These are phyloP conservation scores for Galeopsis tetrahit DNA, from an alignment of 257 asterid genomes.

Conservation along the genomic window DNA sequence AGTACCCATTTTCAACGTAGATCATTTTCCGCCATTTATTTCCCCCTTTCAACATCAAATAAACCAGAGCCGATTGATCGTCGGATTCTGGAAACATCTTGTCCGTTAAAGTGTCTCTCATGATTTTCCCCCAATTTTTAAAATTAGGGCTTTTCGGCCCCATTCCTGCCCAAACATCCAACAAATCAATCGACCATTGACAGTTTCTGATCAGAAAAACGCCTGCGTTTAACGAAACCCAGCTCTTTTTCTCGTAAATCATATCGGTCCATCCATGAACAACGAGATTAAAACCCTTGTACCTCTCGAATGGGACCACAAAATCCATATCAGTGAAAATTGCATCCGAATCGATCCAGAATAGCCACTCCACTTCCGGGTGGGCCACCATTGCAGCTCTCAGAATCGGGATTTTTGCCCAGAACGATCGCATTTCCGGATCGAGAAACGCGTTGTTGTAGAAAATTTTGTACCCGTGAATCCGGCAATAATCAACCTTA, in stretches of 20 bases:
- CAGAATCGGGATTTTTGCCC: constrained; percentile 72
- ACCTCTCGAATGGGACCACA: constrained; percentile 66
- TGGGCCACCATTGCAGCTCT: constrained; percentile 85
- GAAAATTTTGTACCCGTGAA: constrained; percentile 63
- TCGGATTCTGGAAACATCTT: constrained; percentile 63
- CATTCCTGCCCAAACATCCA: constrained; percentile 79
- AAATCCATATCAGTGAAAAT: constrained; percentile 86
- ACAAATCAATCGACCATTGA: constrained; percentile 81
- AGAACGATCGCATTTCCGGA: constrained; percentile 59
- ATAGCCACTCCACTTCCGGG: constrained; percentile 77
- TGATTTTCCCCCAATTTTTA: constrained; percentile 54
- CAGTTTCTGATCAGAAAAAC: constrained; percentile 72
- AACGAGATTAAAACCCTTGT: constrained; percentile 57
- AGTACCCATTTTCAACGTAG: constrained; percentile 71
- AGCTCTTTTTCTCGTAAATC: constrained; percentile 66
- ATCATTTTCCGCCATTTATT: constrained; percentile 66
- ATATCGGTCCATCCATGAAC: constrained; percentile 81
- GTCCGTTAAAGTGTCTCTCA: constrained; percentile 58
- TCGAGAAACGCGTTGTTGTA: constrained; percentile 61
- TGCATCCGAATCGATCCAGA: constrained; percentile 87
- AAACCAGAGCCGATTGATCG: constrained; percentile 79
- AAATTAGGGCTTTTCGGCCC: constrained; percentile 73
- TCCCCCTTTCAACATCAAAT: constrained; percentile 57
- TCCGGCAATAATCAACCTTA: constrained; percentile 75
- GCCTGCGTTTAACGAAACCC: constrained; percentile 81